Conservation (phyloP, 176 grass and related monocot genomes). For the Avena eriantha region DNA sequence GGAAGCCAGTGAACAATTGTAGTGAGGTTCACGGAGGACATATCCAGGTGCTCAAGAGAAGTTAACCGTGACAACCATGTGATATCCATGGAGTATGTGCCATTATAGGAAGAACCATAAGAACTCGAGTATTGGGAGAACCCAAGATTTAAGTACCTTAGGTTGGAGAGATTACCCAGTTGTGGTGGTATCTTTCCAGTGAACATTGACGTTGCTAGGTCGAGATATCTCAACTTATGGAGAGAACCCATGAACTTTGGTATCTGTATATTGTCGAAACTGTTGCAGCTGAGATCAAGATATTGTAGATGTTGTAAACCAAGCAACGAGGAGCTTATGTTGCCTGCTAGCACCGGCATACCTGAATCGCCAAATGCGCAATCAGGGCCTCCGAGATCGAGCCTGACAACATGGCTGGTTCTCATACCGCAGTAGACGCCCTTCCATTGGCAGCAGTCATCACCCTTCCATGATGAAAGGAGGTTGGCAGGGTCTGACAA, state of each 20-base stretch:
- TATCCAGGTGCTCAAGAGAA: constrained; percentile 12
- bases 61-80: constrained; percentile 31
- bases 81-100: neutral
- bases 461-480: neutral
- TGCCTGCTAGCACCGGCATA: neutral
- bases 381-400: neutral
- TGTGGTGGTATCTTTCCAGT: constrained; percentile 44
- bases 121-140: too few relatives aligned
- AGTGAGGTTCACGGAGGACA: neutral
- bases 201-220: neutral
- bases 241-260: neutral
- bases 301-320: neutral
- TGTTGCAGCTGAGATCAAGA: neutral
- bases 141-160: neutral
- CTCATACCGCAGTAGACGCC: neutral
- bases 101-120: too few relatives aligned
- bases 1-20: neutral
- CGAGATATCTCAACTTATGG: neutral
- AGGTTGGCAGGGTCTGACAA: neutral
- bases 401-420: neutral
- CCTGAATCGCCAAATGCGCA: neutral
- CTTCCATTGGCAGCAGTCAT: neutral
- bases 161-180: constrained; percentile 55
- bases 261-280: neutral
- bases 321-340: neutral